Conservation (phyloP, 179 eudicot species). For the Spergularia azorica region DNA sequence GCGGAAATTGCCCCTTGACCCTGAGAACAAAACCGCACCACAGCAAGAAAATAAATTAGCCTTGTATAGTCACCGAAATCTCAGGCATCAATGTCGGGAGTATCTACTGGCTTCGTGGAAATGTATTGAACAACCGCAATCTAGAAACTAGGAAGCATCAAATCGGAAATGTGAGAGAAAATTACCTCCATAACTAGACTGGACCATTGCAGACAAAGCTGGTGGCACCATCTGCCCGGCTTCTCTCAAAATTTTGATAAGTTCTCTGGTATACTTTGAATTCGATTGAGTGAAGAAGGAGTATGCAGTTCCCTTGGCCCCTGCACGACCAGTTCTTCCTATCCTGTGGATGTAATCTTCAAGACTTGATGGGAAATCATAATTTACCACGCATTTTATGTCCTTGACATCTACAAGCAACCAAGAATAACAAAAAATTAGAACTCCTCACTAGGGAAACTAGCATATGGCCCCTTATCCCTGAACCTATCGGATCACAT, state of each 20-base stretch:
- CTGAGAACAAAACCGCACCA: constrained; percentile 29
- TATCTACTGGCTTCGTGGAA: too few species aligned
- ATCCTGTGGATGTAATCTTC: constrained; percentile 98
- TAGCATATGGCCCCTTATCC: constrained; percentile 62
- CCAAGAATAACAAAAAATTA: background rate
- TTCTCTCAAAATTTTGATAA: constrained; percentile 82
- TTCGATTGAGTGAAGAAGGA: constrained; percentile 92
- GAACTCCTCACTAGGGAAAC: background rate
- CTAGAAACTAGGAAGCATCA: background rate
- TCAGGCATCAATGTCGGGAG: background rate
- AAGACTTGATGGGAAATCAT: constrained; percentile 91
- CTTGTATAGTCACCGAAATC: too few species aligned
- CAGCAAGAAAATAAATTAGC: background rate
- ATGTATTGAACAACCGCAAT: background rate
- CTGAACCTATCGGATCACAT: constrained; percentile 57
- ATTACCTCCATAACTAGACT: constrained; percentile 65
- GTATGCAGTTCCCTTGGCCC: constrained; percentile 88
- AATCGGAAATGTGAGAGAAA: background rate
- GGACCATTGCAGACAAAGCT: constrained; percentile 70
- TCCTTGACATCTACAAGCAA: constrained; percentile 82
- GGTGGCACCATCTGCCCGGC: constrained; percentile 87
- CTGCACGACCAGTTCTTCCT: constrained; percentile 97
- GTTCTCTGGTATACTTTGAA: constrained; percentile 82
- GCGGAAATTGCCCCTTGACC: constrained; percentile 64
- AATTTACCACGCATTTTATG: constrained; percentile 89